Evolutionary conservation across 176 grass and related monocot genomes (phyloP), one percentile per base, ranked within the genome.

Genomic region (Elaeis guineensis): DNA sequence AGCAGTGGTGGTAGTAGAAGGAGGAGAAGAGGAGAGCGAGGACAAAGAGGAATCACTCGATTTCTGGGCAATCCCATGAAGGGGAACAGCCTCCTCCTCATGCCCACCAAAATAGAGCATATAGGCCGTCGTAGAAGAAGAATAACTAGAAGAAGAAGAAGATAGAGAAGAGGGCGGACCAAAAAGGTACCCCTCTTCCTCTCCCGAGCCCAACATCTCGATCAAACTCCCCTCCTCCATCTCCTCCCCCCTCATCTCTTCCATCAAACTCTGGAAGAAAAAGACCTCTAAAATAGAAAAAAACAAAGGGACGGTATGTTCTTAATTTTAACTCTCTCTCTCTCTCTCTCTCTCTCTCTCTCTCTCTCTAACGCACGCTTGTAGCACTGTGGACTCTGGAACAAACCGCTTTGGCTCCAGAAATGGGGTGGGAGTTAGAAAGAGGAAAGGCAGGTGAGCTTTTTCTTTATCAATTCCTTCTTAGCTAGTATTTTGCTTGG

Each of bases 191-290:
- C 19, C 65, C 17, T 67, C 65, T 54, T 54, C 65, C 51, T 67
- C 65, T 19, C 51, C 65, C 2, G 65, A 32, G 6, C 65, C 17
- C 65, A 67, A 20, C 65, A 55, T 32, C 16, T 67, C 65, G 17
- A 67, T 67, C 51, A 67, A 67, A 25, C 51, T 67, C 51, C 54
- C 65, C 18, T 65, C 63, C 18, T 65, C 63, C 63, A 65, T 65
- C 6, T n/a, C 48, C 17, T 6, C 17, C 3, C 61, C 83, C 24
- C 73, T 65, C 1, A 44, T 44, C 59, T 74, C 80, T 69, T 81
- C 78, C 78, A 75, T 78, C 35, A 14, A 35, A 44, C 35, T 12
- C 8, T 14, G 14, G 35, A 11, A 14, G 35, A 44, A 44, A 44
- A 44, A 14, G 35, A 14, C 35, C 35, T 44, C 35, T 44, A 9